Evolutionary conservation across 1,139 yeast species (phyloP).

Genomic region (Kodamaea sp.): DNA sequence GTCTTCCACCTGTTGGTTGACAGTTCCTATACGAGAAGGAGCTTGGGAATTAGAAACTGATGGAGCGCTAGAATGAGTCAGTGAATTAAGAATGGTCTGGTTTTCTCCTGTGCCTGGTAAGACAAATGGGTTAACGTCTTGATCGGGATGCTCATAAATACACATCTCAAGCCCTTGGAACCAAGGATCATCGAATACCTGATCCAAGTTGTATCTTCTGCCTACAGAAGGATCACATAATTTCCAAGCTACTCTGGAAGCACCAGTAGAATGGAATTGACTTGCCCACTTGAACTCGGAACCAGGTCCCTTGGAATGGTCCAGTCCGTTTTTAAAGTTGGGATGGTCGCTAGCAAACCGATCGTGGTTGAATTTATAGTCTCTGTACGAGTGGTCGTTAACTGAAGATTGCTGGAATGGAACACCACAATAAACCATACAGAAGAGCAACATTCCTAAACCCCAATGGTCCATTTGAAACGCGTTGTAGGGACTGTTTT

Average conservation of each 20-base stretch:
- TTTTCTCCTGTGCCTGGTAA: conserved; percentile 25
- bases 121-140: conserved; percentile 42
- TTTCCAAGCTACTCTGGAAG: conserved; percentile 74
- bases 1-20: conserved; percentile 12
- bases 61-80: conserved; percentile 16
- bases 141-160: conserved; percentile 53
- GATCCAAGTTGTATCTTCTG: conserved; percentile 55
- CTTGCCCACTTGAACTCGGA: conserved; percentile 65
- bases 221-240: conserved; percentile 62
- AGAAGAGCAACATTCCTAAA: conserved; percentile 64
- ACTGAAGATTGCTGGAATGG: conserved; percentile 60
- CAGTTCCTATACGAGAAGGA: conserved; percentile 39
- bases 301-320: conserved; percentile 59
- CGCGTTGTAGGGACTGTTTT: conserved; percentile 59
- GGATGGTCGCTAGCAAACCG: conserved; percentile 53
- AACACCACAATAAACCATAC: conserved; percentile 56
- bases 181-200: conserved; percentile 65
- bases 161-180: conserved; percentile 63
- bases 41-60: conserved; percentile 31
- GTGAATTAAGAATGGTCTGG: conserved; percentile 7
- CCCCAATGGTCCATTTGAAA: conserved; percentile 75
- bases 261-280: conserved; percentile 57
- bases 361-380: conserved; percentile 55
- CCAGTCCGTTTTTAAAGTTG: conserved; percentile 50
- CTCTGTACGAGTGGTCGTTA: conserved; percentile 57